phyloP scores from a whole-genome alignment of 2,329 filamentous ascomycete genomes.

The Plectosphaerella sp. region DNA sequence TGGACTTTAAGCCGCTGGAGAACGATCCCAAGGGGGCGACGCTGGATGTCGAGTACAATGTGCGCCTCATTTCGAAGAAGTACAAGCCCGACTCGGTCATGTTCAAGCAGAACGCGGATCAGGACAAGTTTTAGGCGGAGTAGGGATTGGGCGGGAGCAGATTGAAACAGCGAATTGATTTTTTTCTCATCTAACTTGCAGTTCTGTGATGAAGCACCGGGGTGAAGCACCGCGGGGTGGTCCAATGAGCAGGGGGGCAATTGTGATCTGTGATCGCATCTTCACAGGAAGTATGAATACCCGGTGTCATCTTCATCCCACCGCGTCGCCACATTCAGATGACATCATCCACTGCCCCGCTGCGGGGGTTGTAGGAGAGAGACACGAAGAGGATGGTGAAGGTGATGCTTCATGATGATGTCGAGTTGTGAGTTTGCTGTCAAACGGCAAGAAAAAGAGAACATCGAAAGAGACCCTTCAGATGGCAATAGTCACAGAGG shows the following conservation, averaged over 20 bases:
- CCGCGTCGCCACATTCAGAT: no score
- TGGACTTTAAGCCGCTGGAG: constrained; percentile 37
- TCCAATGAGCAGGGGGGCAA: no score
- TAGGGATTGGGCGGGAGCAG: no score
- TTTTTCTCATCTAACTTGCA: neutral
- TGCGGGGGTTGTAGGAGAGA: neutral
- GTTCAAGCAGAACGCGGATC: constrained; percentile 14
- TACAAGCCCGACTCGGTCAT: constrained; percentile 16
- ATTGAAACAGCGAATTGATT: neutral
- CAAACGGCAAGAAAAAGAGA: neutral
- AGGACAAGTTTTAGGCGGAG: constrained; percentile 11
- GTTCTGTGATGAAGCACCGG: neutral
- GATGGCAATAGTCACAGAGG: neutral
- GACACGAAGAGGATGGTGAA: neutral
- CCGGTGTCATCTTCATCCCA: no score
- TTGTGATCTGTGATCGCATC: neutral
- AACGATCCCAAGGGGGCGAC: constrained; percentile 23
- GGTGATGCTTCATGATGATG: neutral
- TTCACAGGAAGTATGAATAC: neutral
- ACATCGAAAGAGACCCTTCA: neutral
- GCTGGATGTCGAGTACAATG: constrained; percentile 25
- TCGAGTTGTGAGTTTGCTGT: neutral
- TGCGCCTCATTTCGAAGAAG: constrained; percentile 17
- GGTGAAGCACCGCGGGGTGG: neutral
- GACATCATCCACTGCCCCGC: neutral